Evolutionary conservation across 148 eudicot genomes (phyloP).

Genomic region (Fagopyrum homotropicum): DNA sequence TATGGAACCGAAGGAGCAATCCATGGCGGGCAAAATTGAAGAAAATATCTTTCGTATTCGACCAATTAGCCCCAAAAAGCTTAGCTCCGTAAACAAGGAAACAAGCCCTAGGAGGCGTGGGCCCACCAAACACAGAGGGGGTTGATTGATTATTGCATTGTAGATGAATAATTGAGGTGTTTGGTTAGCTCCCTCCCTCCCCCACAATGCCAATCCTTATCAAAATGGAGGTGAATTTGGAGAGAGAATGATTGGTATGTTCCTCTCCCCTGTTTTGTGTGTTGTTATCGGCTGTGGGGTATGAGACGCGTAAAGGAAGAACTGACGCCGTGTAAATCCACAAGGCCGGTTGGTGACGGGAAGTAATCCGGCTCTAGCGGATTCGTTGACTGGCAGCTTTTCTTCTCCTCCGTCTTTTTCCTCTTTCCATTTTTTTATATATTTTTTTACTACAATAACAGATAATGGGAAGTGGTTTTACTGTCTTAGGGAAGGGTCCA

Average conservation of each 20-base stretch:
- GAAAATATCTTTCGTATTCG: not conserved
- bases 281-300: not conserved
- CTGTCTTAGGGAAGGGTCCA: too few relatives aligned
- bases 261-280: not conserved
- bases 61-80: not conserved
- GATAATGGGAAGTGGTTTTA: too few relatives aligned
- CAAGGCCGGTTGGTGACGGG: not conserved
- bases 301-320: not conserved
- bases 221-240: conserved; percentile 3
- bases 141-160: not conserved
- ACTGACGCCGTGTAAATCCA: conserved; percentile 2
- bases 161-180: not conserved
- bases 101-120: not conserved
- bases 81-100: not conserved
- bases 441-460: not conserved
- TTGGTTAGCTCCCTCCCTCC: not conserved
- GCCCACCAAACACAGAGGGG: not conserved
- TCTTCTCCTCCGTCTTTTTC: not conserved
- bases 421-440: too few relatives aligned
- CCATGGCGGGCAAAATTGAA: conserved; percentile 24
- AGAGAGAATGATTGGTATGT: not conserved
- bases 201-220: not conserved
- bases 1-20: conserved; percentile 47
- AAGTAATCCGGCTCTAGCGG: not conserved
- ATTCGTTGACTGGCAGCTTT: conserved; percentile 2